Base-by-base conservation (phyloP, 1,139 yeast genomes). In the Taphrina confusa region DNA sequence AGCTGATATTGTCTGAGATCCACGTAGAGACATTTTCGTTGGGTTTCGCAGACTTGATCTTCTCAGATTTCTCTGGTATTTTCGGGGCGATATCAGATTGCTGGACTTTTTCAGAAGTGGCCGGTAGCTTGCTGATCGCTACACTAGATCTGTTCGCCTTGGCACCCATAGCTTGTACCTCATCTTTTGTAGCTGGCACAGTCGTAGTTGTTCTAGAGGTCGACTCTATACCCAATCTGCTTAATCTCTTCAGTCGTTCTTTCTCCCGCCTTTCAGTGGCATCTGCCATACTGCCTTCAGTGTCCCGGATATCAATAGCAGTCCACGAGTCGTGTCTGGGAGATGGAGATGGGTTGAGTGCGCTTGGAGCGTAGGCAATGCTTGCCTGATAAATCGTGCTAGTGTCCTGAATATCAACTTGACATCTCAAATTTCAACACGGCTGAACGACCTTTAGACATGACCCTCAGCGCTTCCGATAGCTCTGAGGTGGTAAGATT, bases 161-260 rank as follows among this genome's bases (percentile, higher is more conserved):
- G 11, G 11, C 11, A 9, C 9, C 33, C 33, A 9, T 12, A 9
- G 33, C 11, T 9, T 30, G 9, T n/a, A 12, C 31, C 30, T 11
- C 11, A 18, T 6, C 31, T 23, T 23, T 25, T 4, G 47, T 42
- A 8, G 33, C 33, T 6, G 42, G 25, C 11, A 2, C 25, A 4
- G 25, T 11, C 6, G 8, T 18, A 6, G 8, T 16, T 25, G 23
- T 25, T 18, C 25, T 11, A 37, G 42, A 37, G n/a, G 25, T 37
- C 9, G 42, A 22, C n/a, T n/a, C n/a, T n/a, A n/a, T n/a, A 4
- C 37, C 50, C 4, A 45, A 16, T 18, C 52, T 27, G 22, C 34
- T 47, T 12, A 47, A 31, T 8, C 52, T 31, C 28, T 47, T 47
- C 25, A 33, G 28, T 22, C 52, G 9, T 30, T 47, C 52, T 20